Percentiles rank a stretch among this genome's conserved stretches.
Conservation (phyloP, 202 grass and related monocot species). For the Panicum hallii region DNA sequence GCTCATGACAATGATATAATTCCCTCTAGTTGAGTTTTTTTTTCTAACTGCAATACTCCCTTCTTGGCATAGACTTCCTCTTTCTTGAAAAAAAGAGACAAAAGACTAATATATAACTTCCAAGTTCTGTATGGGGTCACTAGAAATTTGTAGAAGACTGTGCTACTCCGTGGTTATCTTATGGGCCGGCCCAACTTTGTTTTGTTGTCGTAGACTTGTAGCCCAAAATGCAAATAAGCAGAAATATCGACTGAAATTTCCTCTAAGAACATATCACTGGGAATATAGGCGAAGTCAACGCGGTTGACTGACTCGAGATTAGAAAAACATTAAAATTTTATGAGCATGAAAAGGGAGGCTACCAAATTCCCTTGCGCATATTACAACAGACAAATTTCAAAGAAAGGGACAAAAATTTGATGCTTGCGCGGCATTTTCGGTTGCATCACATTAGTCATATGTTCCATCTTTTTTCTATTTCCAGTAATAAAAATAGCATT, state of each 20-base stretch:
- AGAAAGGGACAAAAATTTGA: neutral
- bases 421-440: neutral
- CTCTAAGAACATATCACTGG: neutral
- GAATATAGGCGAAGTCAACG: neutral
- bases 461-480: neutral
- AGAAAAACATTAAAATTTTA: neutral
- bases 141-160: neutral
- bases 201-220: neutral
- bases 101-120: neutral
- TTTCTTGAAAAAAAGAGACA: neutral
- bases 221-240: constrained; percentile 16
- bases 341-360: neutral
- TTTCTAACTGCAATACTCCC: neutral
- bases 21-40: neutral
- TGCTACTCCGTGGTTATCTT: neutral
- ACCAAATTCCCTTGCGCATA: too few relatives aligned
- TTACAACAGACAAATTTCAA: neutral
- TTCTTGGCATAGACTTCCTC: neutral
- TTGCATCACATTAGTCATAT: neutral
- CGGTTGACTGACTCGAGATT: neutral
- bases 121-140: neutral
- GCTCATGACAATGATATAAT: neutral
- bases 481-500: neutral
- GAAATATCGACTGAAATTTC: neutral
- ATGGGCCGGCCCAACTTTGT: neutral